Percentiles rank a stretch among this genome's conserved stretches.
phyloP scores from a whole-genome alignment of 305 asterid genomes.

The Petunia hybrid region DNA sequence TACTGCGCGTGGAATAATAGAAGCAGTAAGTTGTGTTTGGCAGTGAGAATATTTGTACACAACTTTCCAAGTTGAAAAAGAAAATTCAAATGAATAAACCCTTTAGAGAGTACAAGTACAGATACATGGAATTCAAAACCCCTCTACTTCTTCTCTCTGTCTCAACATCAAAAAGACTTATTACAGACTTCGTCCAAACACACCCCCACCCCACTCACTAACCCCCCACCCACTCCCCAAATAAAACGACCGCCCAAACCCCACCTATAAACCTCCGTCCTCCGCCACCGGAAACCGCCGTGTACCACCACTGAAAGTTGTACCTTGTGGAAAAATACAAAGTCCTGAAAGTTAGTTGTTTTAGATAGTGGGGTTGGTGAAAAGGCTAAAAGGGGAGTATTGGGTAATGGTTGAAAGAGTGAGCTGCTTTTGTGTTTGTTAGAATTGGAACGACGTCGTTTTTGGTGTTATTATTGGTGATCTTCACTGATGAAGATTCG shows the following conservation, averaged over 20 bases:
- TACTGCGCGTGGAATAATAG: neutral
- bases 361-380: conserved; percentile 24
- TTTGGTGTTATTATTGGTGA: conserved; percentile 15
- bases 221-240: conserved; percentile 3
- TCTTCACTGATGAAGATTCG: conserved; percentile 55
- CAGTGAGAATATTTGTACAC: conserved; percentile 28
- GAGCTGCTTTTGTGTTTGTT: conserved; percentile 4
- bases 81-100: neutral
- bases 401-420: conserved; percentile 1
- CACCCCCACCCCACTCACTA: neutral
- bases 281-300: conserved; percentile 27
- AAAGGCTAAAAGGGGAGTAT: conserved; percentile 1
- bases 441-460: conserved; percentile 19
- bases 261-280: conserved; percentile 8
- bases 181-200: neutral
- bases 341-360: neutral
- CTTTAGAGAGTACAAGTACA: neutral
- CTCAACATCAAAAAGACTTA: neutral
- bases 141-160: neutral
- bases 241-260: neutral
- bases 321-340: neutral
- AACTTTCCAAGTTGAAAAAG: neutral
- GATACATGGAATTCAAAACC: conserved; percentile 22
- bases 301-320: neutral
- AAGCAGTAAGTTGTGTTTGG: conserved; percentile 8